Conservation (phyloP, 2,329 filamentous ascomycete species). For the Fusarium ramigenum region DNA sequence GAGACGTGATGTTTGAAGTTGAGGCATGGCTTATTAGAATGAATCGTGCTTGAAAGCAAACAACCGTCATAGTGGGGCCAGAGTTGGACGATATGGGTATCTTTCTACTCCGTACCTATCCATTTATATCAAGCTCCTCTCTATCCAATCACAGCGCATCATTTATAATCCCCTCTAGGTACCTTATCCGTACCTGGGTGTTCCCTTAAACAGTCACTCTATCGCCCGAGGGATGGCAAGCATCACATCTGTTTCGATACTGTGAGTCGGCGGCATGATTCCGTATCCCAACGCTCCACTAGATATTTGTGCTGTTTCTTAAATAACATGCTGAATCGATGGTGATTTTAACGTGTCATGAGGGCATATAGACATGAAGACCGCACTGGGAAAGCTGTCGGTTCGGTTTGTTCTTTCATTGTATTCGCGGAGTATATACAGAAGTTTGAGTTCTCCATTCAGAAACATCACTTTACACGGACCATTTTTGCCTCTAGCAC, state of each 20-base stretch:
- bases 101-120: neutral
- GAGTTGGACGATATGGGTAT: conserved; percentile 34
- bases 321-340: neutral
- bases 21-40: conserved; percentile 51
- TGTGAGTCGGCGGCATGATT: neutral
- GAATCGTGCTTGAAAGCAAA: conserved; percentile 23
- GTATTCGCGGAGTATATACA: conserved; percentile 43
- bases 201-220: neutral
- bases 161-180: conserved; percentile 32
- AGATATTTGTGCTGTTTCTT: neutral
- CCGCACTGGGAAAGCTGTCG: neutral
- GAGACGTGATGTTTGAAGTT: conserved; percentile 53
- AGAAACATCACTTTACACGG: conserved; percentile 26
- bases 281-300: neutral
- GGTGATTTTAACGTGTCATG: neutral
- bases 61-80: conserved; percentile 42
- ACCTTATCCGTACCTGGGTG: neutral
- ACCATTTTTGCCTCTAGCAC: conserved; percentile 5
- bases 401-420: conserved; percentile 29
- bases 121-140: conserved; percentile 3
- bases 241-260: neutral
- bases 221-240: neutral
- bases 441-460: conserved; percentile 11
- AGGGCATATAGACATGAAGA: neutral
- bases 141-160: conserved; percentile 25